Base-by-base conservation (phyloP, 169 alveolate species). In the Eimeria tenella region DNA sequence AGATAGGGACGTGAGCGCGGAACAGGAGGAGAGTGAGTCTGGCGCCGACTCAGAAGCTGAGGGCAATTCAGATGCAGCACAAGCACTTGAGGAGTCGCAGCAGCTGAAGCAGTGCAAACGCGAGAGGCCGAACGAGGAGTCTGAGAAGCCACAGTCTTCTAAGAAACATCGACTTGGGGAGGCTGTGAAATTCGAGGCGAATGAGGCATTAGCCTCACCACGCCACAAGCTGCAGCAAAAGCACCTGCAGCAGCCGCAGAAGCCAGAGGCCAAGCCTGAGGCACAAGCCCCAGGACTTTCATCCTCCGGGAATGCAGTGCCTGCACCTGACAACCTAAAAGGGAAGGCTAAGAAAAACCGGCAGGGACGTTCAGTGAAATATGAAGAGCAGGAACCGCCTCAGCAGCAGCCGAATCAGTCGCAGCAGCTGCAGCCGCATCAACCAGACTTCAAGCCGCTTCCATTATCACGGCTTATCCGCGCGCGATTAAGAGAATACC, bases 401-500 rank as follows among this genome's bases (percentile, higher is more conserved):
- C 95, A 60, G 95, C 94, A 50, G 93, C 94, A 81, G 92, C 94
- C 5, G 96, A 25, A 55, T 96, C 93, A 75, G 89, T 65, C 58
- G 75, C 93, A 77, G 86, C 49, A 93, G 96, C 86, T 75, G 96
- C 95, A 95, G 97, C 23, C 94, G 97, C 87, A 90, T 98, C 91
- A 23, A 94, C 86, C 65, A 97, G 77, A 19, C 49, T 56, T 56
- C 25, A 93, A 95, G 70, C 93, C 96, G 94, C 91, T 96, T 71
- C 86, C 97, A 96, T 13, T 99, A 99, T 6, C 98, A 96, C n/a
- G 90, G 90, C 95, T 99, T 86, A 91, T 98, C 77, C 97, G 97
- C 93, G 99, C 99, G 71, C 96, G 94, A 10, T 95, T 99, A 92
- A 96, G 99, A 90, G 99, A 98, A 89, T 99, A 99, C 96, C 99